Evolutionary conservation across 148 eudicot genomes (phyloP), one percentile per base, ranked within the genome.

Genomic region (Camellia granthamiana): DNA sequence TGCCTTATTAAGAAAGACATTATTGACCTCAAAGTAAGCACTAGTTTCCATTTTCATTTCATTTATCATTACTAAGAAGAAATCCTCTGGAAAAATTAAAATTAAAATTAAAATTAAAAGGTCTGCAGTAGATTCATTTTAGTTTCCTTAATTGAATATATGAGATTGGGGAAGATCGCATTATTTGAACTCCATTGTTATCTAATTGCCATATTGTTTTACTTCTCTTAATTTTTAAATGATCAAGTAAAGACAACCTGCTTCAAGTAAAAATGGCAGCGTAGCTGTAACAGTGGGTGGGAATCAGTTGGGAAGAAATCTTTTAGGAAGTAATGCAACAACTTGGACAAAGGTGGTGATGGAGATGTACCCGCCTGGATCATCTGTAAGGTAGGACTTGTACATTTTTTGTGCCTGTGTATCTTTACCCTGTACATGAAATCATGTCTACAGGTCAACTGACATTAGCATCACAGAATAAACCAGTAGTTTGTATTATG

Each of bases 181-280:
- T 55, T 76, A 55, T 23, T 9, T 76, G 30, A 63, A 19, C 6
- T 67, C 47, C 30, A 16, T 12, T 44, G 23, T 51, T 72, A 68
- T 77, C 76, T 81, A 61, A 84, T 78, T 82, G 83, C 61, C 70
- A 63, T 51, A 7, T 43, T 71, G 71, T 79, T 77, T 44, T 21
- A 16, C 55, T 44, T 30, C 38, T 30, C 38, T 30, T 59, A 11
- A 74, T 81, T 80, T 88, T 85, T 14, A 76, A 83, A 88, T 83
- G 90, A 82, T 90, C 90, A 91, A 94, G 94, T 90, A 90, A 94
- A 94, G 98, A 76, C 97, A 91, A 85, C 90, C 95, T 76, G 97
- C 92, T 83, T 88, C 98, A 74, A 90, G 91, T 89, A 92, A 86
- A 76, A 84, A 85, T 85, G 93, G 91, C 75, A 81, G 83, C 74